Base-by-base conservation (phyloP, 495 filamentous ascomycete species). In the Pyrenula aspistea region DNA sequence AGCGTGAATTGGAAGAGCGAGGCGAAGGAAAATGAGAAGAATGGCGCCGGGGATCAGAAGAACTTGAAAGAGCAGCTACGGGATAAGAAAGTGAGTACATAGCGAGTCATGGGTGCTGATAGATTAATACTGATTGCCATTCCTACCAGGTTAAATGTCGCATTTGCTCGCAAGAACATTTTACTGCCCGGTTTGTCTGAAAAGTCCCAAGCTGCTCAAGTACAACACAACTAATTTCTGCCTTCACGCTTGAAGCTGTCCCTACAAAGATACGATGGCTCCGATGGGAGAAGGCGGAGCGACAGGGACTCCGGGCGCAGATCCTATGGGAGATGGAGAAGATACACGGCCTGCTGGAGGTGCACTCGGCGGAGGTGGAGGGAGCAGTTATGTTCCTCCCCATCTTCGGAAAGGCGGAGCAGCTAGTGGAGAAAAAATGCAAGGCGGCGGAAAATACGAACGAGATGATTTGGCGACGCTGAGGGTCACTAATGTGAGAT, bases 131-230 rank as follows among this genome's bases (percentile, higher is more conserved):
- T n/a, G n/a, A n/a, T n/a, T n/a, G n/a, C n/a, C n/a, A n/a, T n/a
- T n/a, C n/a, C n/a, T n/a, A n/a, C n/a, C n/a, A n/a, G n/a, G 94
- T 98, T 75, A 96, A 96, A 80, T 98, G 93, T 73, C 84, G 93
- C 77, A 97, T 98, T 67, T 98, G 93, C 74, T 87, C 84, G 70
- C 93, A 94, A 62, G 94, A 97, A 75, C 93, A 98, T 79, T 98
- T 96, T 76, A 98, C 93, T 2, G 90, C 92, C 24, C 83, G 92
- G 65, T 98, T n/a, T n/a, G n/a, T n/a, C n/a, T n/a, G n/a, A n/a
- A n/a, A n/a, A n/a, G n/a, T n/a, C n/a, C n/a, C n/a, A n/a, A n/a
- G 86, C 52, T 64, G 42, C 12, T 12, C n/a, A n/a, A n/a, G n/a
- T n/a, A n/a, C n/a, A n/a, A n/a, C n/a, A n/a, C n/a, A n/a, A n/a